A percentile compares a stretch with the other conserved stretches of the same genome.
Evolutionary conservation across 306 rosid genomes (phyloP).

Genomic region (Oemleria cerasiformis): DNA sequence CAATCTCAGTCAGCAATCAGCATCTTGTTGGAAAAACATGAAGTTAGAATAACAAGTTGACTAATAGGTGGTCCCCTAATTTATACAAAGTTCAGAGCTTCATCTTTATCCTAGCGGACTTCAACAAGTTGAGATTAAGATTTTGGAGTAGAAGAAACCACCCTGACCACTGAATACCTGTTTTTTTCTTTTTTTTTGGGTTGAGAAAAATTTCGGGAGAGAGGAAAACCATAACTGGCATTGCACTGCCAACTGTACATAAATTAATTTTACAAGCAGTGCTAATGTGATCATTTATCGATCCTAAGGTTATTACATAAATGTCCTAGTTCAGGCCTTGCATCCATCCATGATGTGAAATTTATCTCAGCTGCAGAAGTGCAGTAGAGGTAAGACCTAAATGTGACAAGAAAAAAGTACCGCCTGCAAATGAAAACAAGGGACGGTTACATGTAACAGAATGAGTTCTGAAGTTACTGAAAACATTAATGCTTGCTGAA

Average conservation of each 20-base stretch:
- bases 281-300: constrained; percentile 48
- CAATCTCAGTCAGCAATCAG: no score
- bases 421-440: constrained; percentile 52
- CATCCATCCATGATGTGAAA: constrained; percentile 74
- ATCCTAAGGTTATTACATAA: constrained; percentile 76
- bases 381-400: constrained; percentile 83
- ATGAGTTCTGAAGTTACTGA: not conserved
- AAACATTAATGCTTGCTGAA: not conserved
- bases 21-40: no score
- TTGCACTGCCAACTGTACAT: constrained; percentile 34
- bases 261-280: constrained; percentile 19
- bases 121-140: no score
- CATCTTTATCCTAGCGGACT: no score
- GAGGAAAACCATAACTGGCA: constrained; percentile 7
- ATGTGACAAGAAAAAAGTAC: constrained; percentile 74
- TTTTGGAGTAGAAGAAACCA: no score
- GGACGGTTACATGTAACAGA: constrained; percentile 9
- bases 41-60: no score
- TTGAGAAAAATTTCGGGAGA: not conserved
- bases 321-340: constrained; percentile 91
- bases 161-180: no score
- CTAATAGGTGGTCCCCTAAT: no score
- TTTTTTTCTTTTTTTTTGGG: no score
- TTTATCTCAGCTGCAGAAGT: constrained; percentile 40
- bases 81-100: no score